These are phyloP conservation scores for Coemansia sp. DNA, from an alignment of 192 early-diverging fungal species.

Conservation along the genomic window DNA sequence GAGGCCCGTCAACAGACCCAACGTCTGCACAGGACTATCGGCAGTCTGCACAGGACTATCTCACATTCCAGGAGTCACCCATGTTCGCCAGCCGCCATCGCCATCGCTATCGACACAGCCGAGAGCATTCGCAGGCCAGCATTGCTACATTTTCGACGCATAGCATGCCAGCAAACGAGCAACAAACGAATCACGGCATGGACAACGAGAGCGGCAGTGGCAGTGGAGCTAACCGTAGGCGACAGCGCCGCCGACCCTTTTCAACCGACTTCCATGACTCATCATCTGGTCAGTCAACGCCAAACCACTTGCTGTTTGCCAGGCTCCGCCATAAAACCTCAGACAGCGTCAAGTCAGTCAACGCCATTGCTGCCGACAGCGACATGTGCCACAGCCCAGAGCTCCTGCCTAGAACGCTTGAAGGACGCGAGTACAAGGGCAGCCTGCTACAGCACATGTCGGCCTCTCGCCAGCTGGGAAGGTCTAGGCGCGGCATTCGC, in stretches of 20 bases:
- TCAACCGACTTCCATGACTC: conserved; percentile 13
- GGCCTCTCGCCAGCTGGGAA: neutral
- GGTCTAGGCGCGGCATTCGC: neutral
- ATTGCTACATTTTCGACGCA: neutral
- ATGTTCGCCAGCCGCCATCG: neutral
- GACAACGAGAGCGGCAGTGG: conserved; percentile 4
- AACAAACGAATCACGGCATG: neutral
- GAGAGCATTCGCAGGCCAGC: neutral
- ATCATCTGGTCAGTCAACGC: conserved; percentile 37
- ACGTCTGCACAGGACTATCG: neutral
- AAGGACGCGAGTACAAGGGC: neutral
- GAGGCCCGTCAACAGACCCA: neutral
- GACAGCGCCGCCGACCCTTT: conserved; percentile 12
- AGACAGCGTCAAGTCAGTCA: conserved; percentile 2
- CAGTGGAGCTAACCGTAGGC: neutral
- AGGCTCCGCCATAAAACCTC: conserved; percentile 10
- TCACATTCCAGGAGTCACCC: neutral
- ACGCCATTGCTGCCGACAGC: neutral
- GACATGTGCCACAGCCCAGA: conserved; percentile 11
- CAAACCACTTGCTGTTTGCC: conserved; percentile 19
- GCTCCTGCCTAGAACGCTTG: neutral
- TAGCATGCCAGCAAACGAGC: neutral
- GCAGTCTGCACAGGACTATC: neutral
- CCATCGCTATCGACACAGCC: neutral
- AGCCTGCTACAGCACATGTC: neutral